Evolutionary conservation across 495 filamentous ascomycete genomes (phyloP).

Genomic region (Talaromyces wortmannii): DNA sequence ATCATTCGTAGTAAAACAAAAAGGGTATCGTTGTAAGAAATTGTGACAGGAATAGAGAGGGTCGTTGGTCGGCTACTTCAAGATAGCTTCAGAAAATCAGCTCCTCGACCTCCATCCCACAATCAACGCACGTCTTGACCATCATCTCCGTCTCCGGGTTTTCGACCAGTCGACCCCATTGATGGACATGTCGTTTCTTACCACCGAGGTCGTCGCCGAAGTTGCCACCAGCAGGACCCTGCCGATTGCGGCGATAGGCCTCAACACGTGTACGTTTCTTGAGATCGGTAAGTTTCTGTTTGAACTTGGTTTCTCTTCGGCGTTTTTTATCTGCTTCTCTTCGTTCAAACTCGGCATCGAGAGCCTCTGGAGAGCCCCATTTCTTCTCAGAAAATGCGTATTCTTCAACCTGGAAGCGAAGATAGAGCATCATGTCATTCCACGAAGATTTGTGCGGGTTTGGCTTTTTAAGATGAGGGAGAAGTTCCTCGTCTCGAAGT

Average conservation of each 20-base stretch:
- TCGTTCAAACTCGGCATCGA: constrained; percentile 86
- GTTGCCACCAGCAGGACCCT: constrained; percentile 45
- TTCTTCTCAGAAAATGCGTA: constrained; percentile 76
- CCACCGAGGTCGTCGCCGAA: constrained; percentile 72
- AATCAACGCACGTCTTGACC: constrained; percentile 79
- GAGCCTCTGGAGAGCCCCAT: constrained; percentile 77
- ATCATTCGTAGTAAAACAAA: background rate
- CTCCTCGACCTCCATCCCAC: constrained; percentile 97
- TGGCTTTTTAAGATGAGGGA: constrained; percentile 81
- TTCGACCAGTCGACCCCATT: constrained; percentile 79
- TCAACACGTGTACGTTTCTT: constrained; percentile 93
- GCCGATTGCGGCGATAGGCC: constrained; percentile 65
- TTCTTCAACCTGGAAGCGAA: constrained; percentile 89
- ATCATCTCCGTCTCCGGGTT: constrained; percentile 71
- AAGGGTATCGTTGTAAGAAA: background rate
- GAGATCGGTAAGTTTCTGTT: constrained; percentile 74
- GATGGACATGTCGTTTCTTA: constrained; percentile 74
- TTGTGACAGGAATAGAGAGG: background rate
- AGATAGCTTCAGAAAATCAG: constrained; percentile 59
- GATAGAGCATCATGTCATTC: constrained; percentile 97
- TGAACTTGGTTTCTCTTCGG: constrained; percentile 88
- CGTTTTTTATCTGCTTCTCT: constrained; percentile 77
- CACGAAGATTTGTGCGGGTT: constrained; percentile 94
- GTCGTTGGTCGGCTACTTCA: background rate
- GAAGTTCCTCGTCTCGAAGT: constrained; percentile 72